Evolutionary conservation across 257 asterid species (phyloP), one percentile per base, ranked within the genome.

Genomic region (Ophiorrhiza pumila): DNA sequence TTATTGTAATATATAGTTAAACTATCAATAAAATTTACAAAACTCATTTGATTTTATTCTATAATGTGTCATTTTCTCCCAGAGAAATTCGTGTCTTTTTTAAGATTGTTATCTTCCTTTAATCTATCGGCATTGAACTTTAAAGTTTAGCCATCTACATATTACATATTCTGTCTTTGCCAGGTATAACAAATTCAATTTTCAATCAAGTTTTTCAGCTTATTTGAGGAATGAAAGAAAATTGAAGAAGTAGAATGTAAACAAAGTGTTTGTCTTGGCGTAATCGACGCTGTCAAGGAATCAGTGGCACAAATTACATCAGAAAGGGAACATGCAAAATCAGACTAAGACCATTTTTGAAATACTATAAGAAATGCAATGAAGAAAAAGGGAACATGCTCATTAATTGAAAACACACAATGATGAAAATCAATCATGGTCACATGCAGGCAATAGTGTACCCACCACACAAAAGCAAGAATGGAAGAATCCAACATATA

Each of bases 401-500:
- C 65, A 73, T 73, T 23, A 0, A 73, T 62, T 17, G 12, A 59
- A 41, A 71, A 58, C 18, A 43, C 46, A 18, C 9, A 58, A 43
- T 29, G 68, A 58, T 52, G 15, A 1, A 71, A 71, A 71, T 71
- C 29, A 72, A 34, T 73, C 34, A 73, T 62, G 39, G 37, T 64
- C 35, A 35, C 41, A 73, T 73, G 77, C 77, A 47, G 66, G 53
- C 67, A n/a, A 8, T 61, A 34, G 45, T 35, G n/a, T n/a, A n/a
- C 67, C 67, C 67, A 61, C 67, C 67, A 1, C 18, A 7, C 29
- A 61, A 61, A 61, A 61, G 67, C 67, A 61, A 61, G 7, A 18
- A 27, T 18, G 29, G 73, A 74, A 74, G 73, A 74, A 66, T 74
- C 73, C 55, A 29, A 34, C 53, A 4, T 29, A 58, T 71, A n/a